Evolutionary conservation across 495 filamentous ascomycete genomes (phyloP).

Genomic region (Daldinia bambusicola): DNA sequence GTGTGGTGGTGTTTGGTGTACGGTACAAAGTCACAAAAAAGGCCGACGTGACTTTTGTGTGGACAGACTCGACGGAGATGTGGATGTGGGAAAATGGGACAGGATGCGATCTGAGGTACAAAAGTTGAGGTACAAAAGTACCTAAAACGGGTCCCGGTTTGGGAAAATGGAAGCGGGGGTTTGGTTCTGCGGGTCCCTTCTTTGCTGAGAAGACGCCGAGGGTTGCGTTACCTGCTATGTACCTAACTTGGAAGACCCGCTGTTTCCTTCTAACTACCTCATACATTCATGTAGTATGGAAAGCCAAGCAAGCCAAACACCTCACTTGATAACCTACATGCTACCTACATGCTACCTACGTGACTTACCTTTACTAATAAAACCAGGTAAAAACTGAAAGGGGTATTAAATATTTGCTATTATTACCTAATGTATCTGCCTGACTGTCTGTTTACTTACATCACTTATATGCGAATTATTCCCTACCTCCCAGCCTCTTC

Average conservation of each 20-base stretch:
- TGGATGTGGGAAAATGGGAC: conserved; percentile 35
- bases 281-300: not conserved
- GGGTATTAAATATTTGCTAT: not conserved
- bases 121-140: conserved; percentile 27
- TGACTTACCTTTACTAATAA: no score
- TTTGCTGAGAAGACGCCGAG: conserved; percentile 42
- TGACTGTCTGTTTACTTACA: not conserved
- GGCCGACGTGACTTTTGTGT: conserved; percentile 45
- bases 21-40: conserved; percentile 32
- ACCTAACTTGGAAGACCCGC: conserved; percentile 25
- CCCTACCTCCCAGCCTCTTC: not conserved
- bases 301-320: not conserved
- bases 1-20: conserved; percentile 36
- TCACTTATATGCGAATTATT: no score
- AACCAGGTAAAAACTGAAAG: no score
- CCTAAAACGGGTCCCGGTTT: conserved; percentile 18
- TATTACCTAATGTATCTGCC: not conserved
- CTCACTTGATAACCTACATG: no score
- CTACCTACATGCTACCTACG: no score
- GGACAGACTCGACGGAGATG: conserved; percentile 37
- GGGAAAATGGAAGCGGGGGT: conserved; percentile 29
- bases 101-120: conserved; percentile 34
- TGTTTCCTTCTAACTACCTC: conserved; percentile 20
- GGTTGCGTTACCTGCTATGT: conserved; percentile 42
- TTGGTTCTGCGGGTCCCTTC: conserved; percentile 23